Evolutionary conservation across 1,139 yeast genomes (phyloP), one percentile per base, ranked within the genome.

Genomic region (Lizanozyma gosingica): DNA sequence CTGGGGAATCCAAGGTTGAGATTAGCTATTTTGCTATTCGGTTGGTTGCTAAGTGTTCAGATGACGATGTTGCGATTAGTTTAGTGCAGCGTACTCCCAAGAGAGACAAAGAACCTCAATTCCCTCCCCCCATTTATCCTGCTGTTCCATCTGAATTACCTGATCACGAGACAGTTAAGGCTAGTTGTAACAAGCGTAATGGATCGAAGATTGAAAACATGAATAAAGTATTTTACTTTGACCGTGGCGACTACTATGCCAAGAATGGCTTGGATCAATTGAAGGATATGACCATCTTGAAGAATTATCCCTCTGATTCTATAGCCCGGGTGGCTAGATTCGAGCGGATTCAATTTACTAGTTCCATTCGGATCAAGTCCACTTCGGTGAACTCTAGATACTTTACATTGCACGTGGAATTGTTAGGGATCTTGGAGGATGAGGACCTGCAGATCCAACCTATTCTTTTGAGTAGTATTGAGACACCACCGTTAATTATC

Each of bases 1-100:
- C 29, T 22, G 29, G 29, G 22, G 41, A 35, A 11, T 32, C 39
- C 17, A 56, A 57, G 34, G 60, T 63, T 9, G 66, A 60, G 36
- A 68, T 79, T 22, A 63, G 69, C 45, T 77, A 77, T 52, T 80
- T 80, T 61, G 83, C 82, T 1, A 62, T 80, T 14, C 59, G 77
- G 39, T 62, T 80, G 39, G 68, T 67, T 17, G 78, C 84, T 14
- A 73, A 63, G 49, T 75, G 80, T 49, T 67, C 71, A 15, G 83
- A 78, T 43, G 79, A 76, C 39, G 68, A 62, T 34, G 63, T 66
- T 3, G 61, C 67, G 15, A 73, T 78, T 22, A 62, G 63, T 32
- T 63, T 80, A 46, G 69, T 80, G 18, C 86, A 80, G 48, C 86
- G 80, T 48, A 80, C 87, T 0, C 81, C 86, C 1, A 80, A 80